A percentile compares a stretch with the other conserved stretches of the same genome.
Evolutionary conservation across 2,329 filamentous ascomycete genomes (phyloP).

Genomic region (Hypoxylon sp.): DNA sequence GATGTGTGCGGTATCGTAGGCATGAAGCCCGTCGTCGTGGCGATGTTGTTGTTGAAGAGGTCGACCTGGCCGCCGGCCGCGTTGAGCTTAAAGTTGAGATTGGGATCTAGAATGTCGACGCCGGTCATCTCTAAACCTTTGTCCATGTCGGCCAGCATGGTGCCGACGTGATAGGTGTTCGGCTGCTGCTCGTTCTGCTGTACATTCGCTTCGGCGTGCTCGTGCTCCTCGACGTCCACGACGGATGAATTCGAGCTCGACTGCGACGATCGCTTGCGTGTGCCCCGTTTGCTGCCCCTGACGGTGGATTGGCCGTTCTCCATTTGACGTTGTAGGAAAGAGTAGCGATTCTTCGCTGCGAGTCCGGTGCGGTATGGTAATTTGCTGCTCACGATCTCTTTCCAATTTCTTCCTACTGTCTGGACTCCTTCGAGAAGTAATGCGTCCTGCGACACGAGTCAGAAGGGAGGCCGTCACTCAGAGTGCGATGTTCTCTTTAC

Average conservation of each 20-base stretch:
- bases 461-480: background rate
- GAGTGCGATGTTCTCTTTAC: background rate
- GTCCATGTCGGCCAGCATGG: background rate
- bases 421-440: slow-evolving; percentile 21
- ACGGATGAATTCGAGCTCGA: background rate
- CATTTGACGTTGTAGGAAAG: slow-evolving; percentile 27
- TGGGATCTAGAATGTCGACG: background rate
- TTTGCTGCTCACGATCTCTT: slow-evolving; percentile 34
- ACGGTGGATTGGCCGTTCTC: slow-evolving; percentile 5
- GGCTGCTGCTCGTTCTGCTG: background rate
- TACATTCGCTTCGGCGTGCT: background rate
- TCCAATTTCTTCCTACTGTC: slow-evolving; percentile 26
- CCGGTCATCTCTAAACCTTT: background rate
- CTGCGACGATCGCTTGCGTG: background rate
- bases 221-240: background rate
- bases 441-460: slow-evolving; percentile 11
- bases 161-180: background rate
- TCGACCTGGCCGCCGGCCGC: background rate
- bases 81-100: background rate
- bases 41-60: background rate
- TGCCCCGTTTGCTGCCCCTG: background rate
- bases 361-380: slow-evolving; percentile 28
- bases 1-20: background rate
- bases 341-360: slow-evolving; percentile 31
- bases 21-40: background rate